Evolutionary conservation across 2,329 filamentous ascomycete species (phyloP), one percentile per base, ranked within the genome.

Genomic region (Bipolaris gigantea): DNA sequence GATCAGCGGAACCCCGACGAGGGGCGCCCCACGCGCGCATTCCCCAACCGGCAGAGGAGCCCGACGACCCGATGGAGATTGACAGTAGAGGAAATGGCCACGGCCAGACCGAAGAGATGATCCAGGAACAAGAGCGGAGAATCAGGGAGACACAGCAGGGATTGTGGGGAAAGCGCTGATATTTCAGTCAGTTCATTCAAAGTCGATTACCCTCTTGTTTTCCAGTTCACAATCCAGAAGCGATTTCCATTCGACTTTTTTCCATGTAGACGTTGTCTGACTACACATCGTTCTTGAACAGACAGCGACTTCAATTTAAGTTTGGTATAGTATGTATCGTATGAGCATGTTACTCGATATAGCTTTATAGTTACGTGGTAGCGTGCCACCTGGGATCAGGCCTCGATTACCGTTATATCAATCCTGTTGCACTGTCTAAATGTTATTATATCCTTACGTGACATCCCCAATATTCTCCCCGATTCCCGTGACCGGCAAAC

Each of bases 91-190:
- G 83, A 0, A 81, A 86, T 64, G 84, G 80, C 1, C 78, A 81
- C 25, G 84, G 84, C 1, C 84, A 87, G 73, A 86, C 83, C 5
- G 82, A 85, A 61, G 80, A 82, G 63, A 84, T 85, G 77, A 86
- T 87, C 51, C 73, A 75, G 38, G 81, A 82, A 60, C 84, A 87
- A 72, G 81, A 85, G 69, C 76, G 82, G 38, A 79, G 79, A 65
- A 83, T 87, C 38, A 79, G 83, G 63, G 81, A 85, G 66, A 83
- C 81, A 53, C 80, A 82, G 54, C 77, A 80, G 59, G 84, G 83
- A 2, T 64, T 87, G 61, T 87, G 84, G 84, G 64, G 64, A 27
- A 71, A 70, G 61, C 61, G 69, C 54, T 72, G 48, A 57, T 38
- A 11, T 30, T 30, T 11, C 5, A 36, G 11, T 27, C 16, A 18